Evolutionary conservation across 1,284 basidiomycete genomes (phyloP).

Genomic region (Tilletia caries): DNA sequence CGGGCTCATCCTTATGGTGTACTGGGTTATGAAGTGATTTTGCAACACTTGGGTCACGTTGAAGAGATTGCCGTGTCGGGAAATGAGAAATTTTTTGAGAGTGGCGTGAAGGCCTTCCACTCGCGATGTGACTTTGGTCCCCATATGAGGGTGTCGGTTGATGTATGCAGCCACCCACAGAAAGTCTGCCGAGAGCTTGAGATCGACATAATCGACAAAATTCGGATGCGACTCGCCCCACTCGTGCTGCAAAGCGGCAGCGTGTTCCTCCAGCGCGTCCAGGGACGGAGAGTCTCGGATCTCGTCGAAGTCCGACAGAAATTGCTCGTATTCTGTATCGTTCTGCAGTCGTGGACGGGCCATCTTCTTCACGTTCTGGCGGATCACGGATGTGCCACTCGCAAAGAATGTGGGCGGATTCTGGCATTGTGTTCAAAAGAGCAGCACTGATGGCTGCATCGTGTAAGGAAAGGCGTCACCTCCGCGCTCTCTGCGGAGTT

Average conservation of each 20-base stretch:
- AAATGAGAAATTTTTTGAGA: not conserved
- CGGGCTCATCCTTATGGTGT: too few relatives aligned
- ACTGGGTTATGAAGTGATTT: not conserved
- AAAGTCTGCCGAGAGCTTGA: not conserved
- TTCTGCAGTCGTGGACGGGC: not conserved
- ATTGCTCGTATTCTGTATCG: not conserved
- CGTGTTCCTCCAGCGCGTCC: not conserved
- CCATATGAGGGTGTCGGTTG: constrained; percentile 1
- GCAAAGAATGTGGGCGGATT: not conserved
- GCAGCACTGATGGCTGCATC: not conserved
- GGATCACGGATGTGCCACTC: not conserved
- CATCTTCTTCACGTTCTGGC: not conserved
- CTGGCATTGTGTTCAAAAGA: not conserved
- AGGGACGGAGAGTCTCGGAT: not conserved
- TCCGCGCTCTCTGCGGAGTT: too few relatives aligned
- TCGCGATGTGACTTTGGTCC: not conserved
- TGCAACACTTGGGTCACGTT: not conserved
- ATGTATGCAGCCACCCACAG: not conserved
- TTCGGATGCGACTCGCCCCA: not conserved
- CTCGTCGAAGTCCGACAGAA: not conserved
- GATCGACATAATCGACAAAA: not conserved
- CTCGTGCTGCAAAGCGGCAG: not conserved
- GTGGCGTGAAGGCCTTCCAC: not conserved
- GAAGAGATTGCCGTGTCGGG: not conserved
- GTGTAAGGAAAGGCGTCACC: too few relatives aligned